phyloP scores from a whole-genome alignment of 1,139 yeast genomes.

The Geotrichum reessii region DNA sequence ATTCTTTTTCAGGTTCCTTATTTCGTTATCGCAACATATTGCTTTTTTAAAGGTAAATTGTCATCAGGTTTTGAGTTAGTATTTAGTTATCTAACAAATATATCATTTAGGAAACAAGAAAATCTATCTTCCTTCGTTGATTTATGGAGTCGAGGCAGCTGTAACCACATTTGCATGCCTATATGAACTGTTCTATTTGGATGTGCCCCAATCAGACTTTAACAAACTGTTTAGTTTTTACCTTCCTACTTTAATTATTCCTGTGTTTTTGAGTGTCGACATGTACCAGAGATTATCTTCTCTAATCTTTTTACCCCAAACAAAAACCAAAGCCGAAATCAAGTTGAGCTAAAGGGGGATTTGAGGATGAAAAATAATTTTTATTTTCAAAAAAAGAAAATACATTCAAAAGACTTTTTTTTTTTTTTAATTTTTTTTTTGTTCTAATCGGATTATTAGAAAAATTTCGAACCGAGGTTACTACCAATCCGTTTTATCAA shows the following conservation, averaged over 20 bases:
- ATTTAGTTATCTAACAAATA: neutral
- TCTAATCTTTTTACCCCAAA: conserved; percentile 15
- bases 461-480: too few species aligned
- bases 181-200: conserved; percentile 29
- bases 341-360: neutral
- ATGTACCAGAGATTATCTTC: conserved; percentile 29
- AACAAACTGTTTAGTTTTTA: conserved; percentile 27
- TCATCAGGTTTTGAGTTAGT: neutral
- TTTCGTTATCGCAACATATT: conserved; percentile 46
- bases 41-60: conserved; percentile 27
- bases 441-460: too few species aligned
- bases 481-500: too few species aligned
- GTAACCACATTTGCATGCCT: conserved; percentile 65
- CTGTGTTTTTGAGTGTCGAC: conserved; percentile 52
- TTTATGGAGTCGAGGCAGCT: conserved; percentile 73
- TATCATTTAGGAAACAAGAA: conserved; percentile 24
- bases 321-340: conserved; percentile 1
- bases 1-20: conserved; percentile 71
- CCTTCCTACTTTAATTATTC: conserved; percentile 61
- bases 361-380: neutral
- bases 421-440: neutral
- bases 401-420: too few species aligned
- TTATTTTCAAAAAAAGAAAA: neutral
- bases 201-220: conserved; percentile 27
- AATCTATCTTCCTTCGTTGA: conserved; percentile 48